phyloP scores from a whole-genome alignment of 2,329 filamentous ascomycete genomes.

The Chaetomiaceae sp. region DNA sequence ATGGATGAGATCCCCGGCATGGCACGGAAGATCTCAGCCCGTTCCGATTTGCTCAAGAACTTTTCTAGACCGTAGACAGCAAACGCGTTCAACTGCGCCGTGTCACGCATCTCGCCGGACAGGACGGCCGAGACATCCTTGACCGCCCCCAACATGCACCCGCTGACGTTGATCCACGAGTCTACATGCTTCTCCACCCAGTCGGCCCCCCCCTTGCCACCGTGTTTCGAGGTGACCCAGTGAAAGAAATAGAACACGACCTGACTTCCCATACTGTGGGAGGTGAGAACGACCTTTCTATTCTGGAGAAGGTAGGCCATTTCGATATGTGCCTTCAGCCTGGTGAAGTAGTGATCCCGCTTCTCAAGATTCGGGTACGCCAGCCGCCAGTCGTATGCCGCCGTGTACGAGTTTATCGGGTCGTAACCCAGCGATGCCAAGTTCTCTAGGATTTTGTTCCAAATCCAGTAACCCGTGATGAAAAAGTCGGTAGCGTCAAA shows the following conservation, averaged over 20 bases:
- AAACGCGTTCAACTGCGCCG: conserved; percentile 91
- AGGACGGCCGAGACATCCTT: conserved; percentile 88
- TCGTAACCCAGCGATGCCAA: conserved; percentile 94
- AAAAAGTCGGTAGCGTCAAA: conserved; percentile 98
- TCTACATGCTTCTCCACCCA: conserved; percentile 92
- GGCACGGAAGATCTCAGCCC: conserved; percentile 87
- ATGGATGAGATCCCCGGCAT: conserved; percentile 98
- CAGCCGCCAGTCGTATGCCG: conserved; percentile 85
- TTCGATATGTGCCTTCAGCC: conserved; percentile 87
- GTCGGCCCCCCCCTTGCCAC: conserved; percentile 72
- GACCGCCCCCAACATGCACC: conserved; percentile 92
- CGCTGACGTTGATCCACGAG: conserved; percentile 96
- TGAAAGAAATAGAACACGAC: conserved; percentile 78
- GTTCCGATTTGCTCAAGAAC: conserved; percentile 84
- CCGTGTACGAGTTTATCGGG: conserved; percentile 67
- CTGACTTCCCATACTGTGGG: conserved; percentile 97
- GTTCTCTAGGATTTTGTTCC: conserved; percentile 98
- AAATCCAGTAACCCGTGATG: conserved; percentile 91
- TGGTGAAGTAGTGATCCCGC: conserved; percentile 89
- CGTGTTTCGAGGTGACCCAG: conserved; percentile 72
- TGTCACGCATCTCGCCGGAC: conserved; percentile 97
- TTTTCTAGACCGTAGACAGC: conserved; percentile 96
- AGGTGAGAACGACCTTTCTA: conserved; percentile 79
- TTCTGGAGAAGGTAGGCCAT: conserved; percentile 66
- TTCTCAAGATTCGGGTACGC: conserved; percentile 85